Evolutionary conservation across 352 stramenopile species (phyloP), one percentile per base, ranked within the genome.

Genomic region (Blastocystis sp.): DNA sequence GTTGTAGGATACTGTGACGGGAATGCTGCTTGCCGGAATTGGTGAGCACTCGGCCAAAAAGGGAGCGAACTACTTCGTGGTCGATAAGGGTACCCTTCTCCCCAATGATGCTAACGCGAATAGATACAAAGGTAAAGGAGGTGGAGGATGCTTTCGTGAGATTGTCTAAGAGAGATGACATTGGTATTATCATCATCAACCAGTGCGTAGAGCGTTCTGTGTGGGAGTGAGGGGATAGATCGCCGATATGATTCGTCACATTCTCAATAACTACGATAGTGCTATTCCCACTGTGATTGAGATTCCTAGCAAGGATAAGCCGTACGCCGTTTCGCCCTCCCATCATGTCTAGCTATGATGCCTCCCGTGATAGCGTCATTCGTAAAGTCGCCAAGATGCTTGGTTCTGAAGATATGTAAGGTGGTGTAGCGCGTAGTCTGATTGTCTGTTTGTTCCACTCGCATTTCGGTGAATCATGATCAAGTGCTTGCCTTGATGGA

Each of bases 121-220:
- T 64, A 81, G 71, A 81, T 38, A 87, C 77, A 42, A 87, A 87
- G 59, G 43, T 62, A 40, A 87, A 74, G 0, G 77, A 87, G 28
- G 43, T 87, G 45, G 77, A 87, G n/a, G 61, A 79, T 24, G 61
- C 24, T 43, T 87, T 87, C 24, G 45, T 48, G 38, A 74, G 59
- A 21, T 69, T 87, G 10, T 48, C 61, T n/a, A 77, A 87, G 65
- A 59, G 77, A 61, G 48, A 60, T 45, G 77, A 87, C 71, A 87
- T 87, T 48, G 77, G 77, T 76, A 87, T 87, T 87, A 87, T 87
- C 52, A 74, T 87, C 42, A 87, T 87, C 45, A 87, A 87, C 45
- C 77, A 87, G 48, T 76, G 28, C 48, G 62, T 77, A 74, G 38
- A 43, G 43, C 0, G 17, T 24, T 52, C 52, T 74, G 19, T 21